A percentile compares a stretch with the other conserved stretches of the same genome.
Evolutionary conservation across 345 rosid genomes (phyloP).

Genomic region (Pseudoturritis turrita): DNA sequence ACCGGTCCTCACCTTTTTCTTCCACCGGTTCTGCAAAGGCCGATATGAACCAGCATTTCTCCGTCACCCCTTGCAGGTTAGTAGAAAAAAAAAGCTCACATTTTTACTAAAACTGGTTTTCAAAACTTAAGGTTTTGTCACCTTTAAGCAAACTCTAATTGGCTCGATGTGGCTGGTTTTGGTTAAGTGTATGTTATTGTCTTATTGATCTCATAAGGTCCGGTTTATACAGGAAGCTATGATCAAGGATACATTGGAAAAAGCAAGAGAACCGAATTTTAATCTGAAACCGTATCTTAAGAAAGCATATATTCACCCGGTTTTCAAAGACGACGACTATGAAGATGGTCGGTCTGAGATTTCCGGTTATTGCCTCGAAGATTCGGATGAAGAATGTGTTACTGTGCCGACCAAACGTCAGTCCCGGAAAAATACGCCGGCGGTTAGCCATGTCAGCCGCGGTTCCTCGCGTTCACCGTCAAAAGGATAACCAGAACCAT

Average conservation of each 20-base stretch:
- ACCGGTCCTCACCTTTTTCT: conserved; percentile 70
- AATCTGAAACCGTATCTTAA: conserved; percentile 70
- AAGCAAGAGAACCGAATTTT: conserved; percentile 66
- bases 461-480: conserved; percentile 36
- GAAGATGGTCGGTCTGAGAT: conserved; percentile 37
- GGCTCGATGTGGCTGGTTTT: background rate
- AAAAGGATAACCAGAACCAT: background rate
- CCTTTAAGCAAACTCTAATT: background rate
- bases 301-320: conserved; percentile 75
- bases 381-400: conserved; percentile 47
- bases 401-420: conserved; percentile 77
- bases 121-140: background rate
- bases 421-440: conserved; percentile 45
- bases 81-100: background rate
- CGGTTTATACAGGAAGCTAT: conserved; percentile 76
- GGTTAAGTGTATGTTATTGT: background rate
- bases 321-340: conserved; percentile 43
- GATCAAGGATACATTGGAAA: conserved; percentile 88
- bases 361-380: conserved; percentile 6
- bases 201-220: background rate
- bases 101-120: background rate
- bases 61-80: conserved; percentile 71
- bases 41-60: conserved; percentile 82
- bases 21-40: conserved; percentile 65
- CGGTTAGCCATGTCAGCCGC: conserved; percentile 39